Evolutionary conservation across 768 basidiomycete genomes (phyloP).

Genomic region (Phylloporus sp.): DNA sequence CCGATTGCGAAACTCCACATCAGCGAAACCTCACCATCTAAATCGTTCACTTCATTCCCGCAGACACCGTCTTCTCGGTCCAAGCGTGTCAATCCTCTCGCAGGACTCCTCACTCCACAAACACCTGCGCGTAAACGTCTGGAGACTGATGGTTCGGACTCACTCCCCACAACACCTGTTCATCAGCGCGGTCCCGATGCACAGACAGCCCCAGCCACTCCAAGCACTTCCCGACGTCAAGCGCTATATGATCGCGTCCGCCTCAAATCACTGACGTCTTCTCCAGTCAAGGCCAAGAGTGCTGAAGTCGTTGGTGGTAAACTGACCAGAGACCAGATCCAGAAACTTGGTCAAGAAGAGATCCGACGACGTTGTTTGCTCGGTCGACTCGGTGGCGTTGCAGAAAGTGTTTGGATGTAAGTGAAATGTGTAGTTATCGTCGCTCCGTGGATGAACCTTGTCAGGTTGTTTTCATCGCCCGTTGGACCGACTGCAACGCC

Average conservation of each 20-base stretch:
- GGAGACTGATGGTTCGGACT: conserved; percentile 34
- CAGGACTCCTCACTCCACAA: conserved; percentile 35
- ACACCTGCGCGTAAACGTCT: conserved; percentile 43
- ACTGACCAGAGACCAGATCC: conserved; percentile 61
- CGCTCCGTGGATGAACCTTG: neutral
- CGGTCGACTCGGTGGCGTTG: conserved; percentile 73
- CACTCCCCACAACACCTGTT: conserved; percentile 62
- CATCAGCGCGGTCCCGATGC: conserved; percentile 57
- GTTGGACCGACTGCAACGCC: conserved; percentile 49
- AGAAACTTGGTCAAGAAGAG: conserved; percentile 75
- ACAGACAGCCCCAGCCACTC: conserved; percentile 60
- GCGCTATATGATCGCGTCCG: conserved; percentile 81
- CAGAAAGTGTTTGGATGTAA: conserved; percentile 89
- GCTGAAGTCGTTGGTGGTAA: conserved; percentile 40
- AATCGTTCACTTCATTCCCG: conserved; percentile 51
- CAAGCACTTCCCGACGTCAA: conserved; percentile 69
- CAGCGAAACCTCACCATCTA: conserved; percentile 40
- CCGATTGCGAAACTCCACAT: conserved; percentile 38
- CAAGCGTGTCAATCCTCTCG: conserved; percentile 30
- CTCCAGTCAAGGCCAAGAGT: conserved; percentile 57
- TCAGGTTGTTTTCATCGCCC: conserved; percentile 69
- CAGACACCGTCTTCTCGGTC: conserved; percentile 59
- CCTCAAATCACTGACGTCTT: conserved; percentile 62
- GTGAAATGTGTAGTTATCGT: conserved; percentile 14
- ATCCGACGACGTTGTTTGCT: conserved; percentile 71